Evolutionary conservation across 345 rosid genomes (phyloP), one percentile per base, ranked within the genome.

Genomic region (Eucalyptus regnans): DNA sequence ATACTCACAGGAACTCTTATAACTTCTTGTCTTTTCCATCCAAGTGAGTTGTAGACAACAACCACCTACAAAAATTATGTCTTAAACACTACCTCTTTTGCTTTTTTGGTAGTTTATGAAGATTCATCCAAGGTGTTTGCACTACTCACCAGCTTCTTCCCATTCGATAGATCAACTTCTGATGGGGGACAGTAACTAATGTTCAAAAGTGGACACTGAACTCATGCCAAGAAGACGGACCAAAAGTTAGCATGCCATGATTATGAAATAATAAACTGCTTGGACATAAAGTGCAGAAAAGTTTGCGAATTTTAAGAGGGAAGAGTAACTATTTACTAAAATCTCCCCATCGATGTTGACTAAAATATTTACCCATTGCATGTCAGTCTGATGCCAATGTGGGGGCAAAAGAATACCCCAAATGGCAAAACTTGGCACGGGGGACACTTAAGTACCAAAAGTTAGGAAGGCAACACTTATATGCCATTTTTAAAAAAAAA

Each of bases 201-300:
- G 93, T 97, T 97, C 94, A 97, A 91, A 91, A 97, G 96, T 66
- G 96, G 97, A 92, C 99, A 97, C 99, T 97, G 97, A 68, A 68
- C 80, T 68, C 80, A 33, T 68, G 4, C 80, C 80, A 68, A 68
- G 62, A 88, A 89, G 50, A 80, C 25, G 87, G 44, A 64, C 60
- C 17, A 58, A n/a, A 68, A 17, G 23, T 68, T 68, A 68, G 44
- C 44, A 33, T 33, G 80, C 37, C 68, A 7, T 50, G 58, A 56
- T 49, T 49, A 29, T 50, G 52, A 86, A 54, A 33, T 29, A 37
- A 86, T 16, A 33, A 44, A 33, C 44, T 68, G 25, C 44, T 68
- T 33, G 13, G 80, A 33, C 25, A 18, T 68, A 68, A 37, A 33
- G 44, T 68, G 44, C 80, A 33, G 80, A 17, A 17, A 33, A 68